phyloP scores from a whole-genome alignment of 192 early-diverging fungal genomes.

The Backusella parvicylindrica region DNA sequence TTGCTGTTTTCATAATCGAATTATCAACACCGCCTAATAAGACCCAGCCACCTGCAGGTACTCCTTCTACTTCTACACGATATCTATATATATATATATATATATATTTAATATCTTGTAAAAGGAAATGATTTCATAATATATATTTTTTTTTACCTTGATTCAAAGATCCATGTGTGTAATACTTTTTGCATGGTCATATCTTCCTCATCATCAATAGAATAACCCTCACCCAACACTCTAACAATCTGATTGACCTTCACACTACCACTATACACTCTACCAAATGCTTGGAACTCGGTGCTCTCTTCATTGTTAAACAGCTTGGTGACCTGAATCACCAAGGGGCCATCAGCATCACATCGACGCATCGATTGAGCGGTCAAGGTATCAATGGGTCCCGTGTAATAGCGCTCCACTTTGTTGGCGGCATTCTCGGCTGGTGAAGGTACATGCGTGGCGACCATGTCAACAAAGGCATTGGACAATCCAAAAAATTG shows the following conservation, averaged over 20 bases:
- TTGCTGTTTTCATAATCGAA: slow-evolving; percentile 94
- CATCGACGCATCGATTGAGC: slow-evolving; percentile 73
- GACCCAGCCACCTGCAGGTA: slow-evolving; percentile 88
- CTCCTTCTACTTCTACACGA: slow-evolving; percentile 74
- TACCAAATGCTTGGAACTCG: slow-evolving; percentile 87
- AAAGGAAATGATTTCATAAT: too few species aligned
- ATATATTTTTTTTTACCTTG: slow-evolving; percentile 61
- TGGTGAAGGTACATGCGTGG: slow-evolving; percentile 76
- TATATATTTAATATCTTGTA: neutral
- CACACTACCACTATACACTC: slow-evolving; percentile 91
- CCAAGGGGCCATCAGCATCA: slow-evolving; percentile 87
- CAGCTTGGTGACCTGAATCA: slow-evolving; percentile 90
- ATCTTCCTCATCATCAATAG: slow-evolving; percentile 94
- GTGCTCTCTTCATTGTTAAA: slow-evolving; percentile 86
- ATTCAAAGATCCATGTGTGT: slow-evolving; percentile 75
- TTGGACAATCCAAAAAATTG: slow-evolving; percentile 89
- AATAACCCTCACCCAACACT: slow-evolving; percentile 91
- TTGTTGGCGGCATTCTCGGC: slow-evolving; percentile 66
- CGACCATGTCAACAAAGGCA: slow-evolving; percentile 92
- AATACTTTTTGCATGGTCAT: slow-evolving; percentile 81
- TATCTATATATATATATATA: slow-evolving; percentile 45
- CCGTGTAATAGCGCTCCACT: slow-evolving; percentile 59
- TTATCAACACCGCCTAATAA: slow-evolving; percentile 89
- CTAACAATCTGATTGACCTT: slow-evolving; percentile 73
- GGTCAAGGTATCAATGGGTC: slow-evolving; percentile 52